Base-by-base conservation (phyloP, 2,329 filamentous ascomycete genomes). In the Sporothrix protearum region DNA sequence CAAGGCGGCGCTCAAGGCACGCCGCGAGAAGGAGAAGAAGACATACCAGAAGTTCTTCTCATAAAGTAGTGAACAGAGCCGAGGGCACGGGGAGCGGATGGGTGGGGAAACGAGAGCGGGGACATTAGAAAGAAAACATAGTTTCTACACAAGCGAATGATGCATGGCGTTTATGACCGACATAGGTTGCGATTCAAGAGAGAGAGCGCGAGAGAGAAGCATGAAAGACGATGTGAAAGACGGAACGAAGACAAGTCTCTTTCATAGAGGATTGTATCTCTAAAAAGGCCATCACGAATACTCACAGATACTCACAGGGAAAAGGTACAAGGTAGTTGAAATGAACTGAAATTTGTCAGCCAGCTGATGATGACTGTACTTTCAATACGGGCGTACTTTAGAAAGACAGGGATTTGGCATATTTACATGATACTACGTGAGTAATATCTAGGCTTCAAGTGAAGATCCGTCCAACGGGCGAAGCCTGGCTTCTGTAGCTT, bases 1-100 rank as follows among this genome's bases (percentile, higher is more conserved):
- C 69, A 97, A 94, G 87, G 91, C 91, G 83, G 88, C 86, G 77
- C 87, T 91, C 33, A 86, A 88, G 12, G 92, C 91, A 72, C 87
- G 91, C 73, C 86, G 89, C 74, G 91, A 92, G 80, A 97, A 94
- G 88, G 93, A 97, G 85, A 96, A 94, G 87, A 93, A 92, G 76
- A 91, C 91, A 6, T 97, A 95, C 80, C 92, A 91, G 84, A 98
- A 97, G 84, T 96, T 96, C 82, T 98, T 98, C 79, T 93, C 82
- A 96, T 97, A 80, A 89, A 53, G 3, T 12, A 22, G 49, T 10
- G 9, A 42, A 25, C n/a, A 7, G n/a, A 5, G 14, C 25, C 4
- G 19, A n/a, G 4, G 22, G 22, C 19, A 16, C 2, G 49, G 10
- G 5, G 39, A 42, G 39, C 12, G 39, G 12, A 42, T 45, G 39